These are phyloP conservation scores for Thamnidium elegans DNA, from an alignment of 192 early-diverging fungal species.

Conservation along the genomic window DNA sequence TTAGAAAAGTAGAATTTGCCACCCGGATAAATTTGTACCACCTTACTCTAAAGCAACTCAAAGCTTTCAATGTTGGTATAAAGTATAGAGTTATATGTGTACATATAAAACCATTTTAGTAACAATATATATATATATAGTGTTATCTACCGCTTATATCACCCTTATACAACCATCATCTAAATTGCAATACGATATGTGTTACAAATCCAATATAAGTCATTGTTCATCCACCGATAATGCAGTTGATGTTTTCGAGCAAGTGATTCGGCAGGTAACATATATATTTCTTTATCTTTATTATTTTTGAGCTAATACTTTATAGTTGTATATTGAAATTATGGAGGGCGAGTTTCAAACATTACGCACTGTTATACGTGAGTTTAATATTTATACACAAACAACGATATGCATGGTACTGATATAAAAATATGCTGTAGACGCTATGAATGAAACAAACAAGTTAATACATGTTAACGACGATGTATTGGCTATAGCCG, in stretches of 20 bases:
- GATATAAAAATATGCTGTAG: slow-evolving; percentile 23
- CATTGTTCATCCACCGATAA: slow-evolving; percentile 23
- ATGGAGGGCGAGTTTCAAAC: slow-evolving; percentile 60
- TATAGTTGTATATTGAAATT: slow-evolving; percentile 48
- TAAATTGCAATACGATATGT: slow-evolving; percentile 48
- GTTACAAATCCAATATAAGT: slow-evolving; percentile 20
- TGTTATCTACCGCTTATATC: slow-evolving; percentile 49
- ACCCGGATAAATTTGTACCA: slow-evolving; percentile 57
- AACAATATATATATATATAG: slow-evolving; percentile 26
- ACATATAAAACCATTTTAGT: background rate
- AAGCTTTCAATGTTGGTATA: slow-evolving; percentile 53
- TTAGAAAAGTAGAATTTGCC: slow-evolving; percentile 53
- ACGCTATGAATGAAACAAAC: slow-evolving; percentile 41
- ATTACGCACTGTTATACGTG: slow-evolving; percentile 54
- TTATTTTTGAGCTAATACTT: slow-evolving; percentile 7
- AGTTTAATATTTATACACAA: slow-evolving; percentile 12
- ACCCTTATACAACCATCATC: slow-evolving; percentile 50
- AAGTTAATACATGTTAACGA: slow-evolving; percentile 36
- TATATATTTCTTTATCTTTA: background rate
- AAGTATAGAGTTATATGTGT: slow-evolving; percentile 5
- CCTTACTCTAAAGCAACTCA: slow-evolving; percentile 53
- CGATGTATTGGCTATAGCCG: slow-evolving; percentile 11
- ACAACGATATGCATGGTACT: background rate
- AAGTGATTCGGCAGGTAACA: slow-evolving; percentile 49
- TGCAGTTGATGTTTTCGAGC: slow-evolving; percentile 45